A percentile compares a stretch with the other conserved stretches of the same genome.
These are phyloP conservation scores for Paspalum vaginatum DNA, from an alignment of 176 grass and related monocot genomes.

Conservation along the genomic window DNA sequence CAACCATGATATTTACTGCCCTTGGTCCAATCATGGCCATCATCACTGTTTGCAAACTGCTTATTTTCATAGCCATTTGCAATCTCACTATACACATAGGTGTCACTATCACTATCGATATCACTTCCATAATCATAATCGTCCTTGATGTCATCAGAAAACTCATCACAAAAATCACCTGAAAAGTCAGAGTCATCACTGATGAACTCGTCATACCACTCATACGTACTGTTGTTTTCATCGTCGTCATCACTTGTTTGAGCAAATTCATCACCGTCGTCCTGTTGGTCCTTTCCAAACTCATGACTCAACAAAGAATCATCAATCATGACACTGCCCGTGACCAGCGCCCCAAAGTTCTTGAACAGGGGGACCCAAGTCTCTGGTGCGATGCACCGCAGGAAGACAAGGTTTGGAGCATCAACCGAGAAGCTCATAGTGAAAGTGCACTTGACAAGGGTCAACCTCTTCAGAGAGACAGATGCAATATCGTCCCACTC, in stretches of 20 bases:
- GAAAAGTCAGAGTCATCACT: neutral
- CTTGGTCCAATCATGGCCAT: neutral
- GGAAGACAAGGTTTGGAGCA: slow-evolving; percentile 30
- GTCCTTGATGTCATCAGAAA: slow-evolving; percentile 7
- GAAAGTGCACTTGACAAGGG: slow-evolving; percentile 19
- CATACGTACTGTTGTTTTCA: neutral
- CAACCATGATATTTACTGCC: slow-evolving; percentile 6
- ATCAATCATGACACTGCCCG: slow-evolving; percentile 34
- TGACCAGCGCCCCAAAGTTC: slow-evolving; percentile 13
- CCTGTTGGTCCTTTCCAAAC: neutral
- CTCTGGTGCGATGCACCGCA: slow-evolving; percentile 1
- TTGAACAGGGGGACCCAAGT: slow-evolving; percentile 23
- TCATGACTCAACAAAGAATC: slow-evolving; percentile 12
- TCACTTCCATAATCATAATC: slow-evolving; percentile 32
- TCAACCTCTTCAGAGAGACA: slow-evolving; percentile 23
- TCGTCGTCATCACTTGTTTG: slow-evolving; percentile 28
- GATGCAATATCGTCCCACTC: neutral
- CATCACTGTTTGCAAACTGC: neutral
- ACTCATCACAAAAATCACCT: neutral
- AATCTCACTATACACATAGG: slow-evolving; percentile 35
- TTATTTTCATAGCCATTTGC: slow-evolving; percentile 20
- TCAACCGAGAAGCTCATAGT: neutral
- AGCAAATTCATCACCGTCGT: neutral
- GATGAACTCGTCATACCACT: neutral
- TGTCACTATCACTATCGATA: slow-evolving; percentile 40